Percentiles rank a stretch among this genome's conserved stretches.
These are phyloP conservation scores for Staphylotrichum tortipilum DNA, from an alignment of 495 filamentous ascomycete genomes.

Conservation along the genomic window DNA sequence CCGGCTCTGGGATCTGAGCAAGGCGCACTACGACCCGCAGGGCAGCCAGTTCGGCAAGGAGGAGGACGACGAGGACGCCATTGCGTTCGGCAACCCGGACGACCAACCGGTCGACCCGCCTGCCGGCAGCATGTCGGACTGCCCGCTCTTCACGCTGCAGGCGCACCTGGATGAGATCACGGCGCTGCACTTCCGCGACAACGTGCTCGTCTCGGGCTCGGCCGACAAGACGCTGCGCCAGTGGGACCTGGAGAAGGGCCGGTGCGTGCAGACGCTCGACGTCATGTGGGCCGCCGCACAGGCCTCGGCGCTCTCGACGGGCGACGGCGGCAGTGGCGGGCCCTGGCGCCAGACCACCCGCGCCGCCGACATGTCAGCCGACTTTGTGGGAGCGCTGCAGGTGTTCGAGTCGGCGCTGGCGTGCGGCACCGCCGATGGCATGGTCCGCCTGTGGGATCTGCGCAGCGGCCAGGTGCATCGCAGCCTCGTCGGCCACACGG, in stretches of 20 bases:
- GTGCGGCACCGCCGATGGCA: constrained; percentile 96
- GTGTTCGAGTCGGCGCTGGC: constrained; percentile 95
- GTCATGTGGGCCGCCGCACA: constrained; percentile 98
- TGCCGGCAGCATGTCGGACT: constrained; percentile 72
- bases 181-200: constrained; percentile 77
- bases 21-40: constrained; percentile 48
- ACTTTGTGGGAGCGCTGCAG: constrained; percentile 92
- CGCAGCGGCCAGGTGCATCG: constrained; percentile 92
- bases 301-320: constrained; percentile 56
- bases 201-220: constrained; percentile 89
- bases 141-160: constrained; percentile 74
- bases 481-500: constrained; percentile 93
- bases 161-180: constrained; percentile 93
- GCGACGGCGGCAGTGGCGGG: constrained; percentile 44
- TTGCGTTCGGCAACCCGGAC: constrained; percentile 50
- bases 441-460: constrained; percentile 96
- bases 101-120: constrained; percentile 55
- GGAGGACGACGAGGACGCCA: constrained; percentile 52
- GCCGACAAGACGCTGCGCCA: constrained; percentile 95
- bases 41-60: constrained; percentile 59
- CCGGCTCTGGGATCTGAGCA: constrained; percentile 81
- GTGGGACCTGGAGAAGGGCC: constrained; percentile 93
- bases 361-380: constrained; percentile 54
- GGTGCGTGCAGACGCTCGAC: constrained; percentile 94
- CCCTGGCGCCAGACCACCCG: constrained; percentile 50